Evolutionary conservation across 768 basidiomycete species (phyloP).

Genomic region (Cyclocybe cylindracea): DNA sequence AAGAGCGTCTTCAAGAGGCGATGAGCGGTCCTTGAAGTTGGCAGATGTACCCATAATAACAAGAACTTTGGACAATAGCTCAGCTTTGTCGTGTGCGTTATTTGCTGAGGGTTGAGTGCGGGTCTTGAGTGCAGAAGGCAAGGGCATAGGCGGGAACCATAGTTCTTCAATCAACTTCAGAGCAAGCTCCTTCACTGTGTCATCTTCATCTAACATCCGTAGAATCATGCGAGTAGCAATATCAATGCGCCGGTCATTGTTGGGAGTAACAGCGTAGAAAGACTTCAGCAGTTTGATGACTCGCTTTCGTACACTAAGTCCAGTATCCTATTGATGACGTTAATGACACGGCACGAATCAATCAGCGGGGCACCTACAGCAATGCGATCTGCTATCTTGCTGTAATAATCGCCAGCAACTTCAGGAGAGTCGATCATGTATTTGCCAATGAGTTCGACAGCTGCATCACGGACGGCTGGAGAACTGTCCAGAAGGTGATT

Average conservation of each 20-base stretch:
- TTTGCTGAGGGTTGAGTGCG: constrained; percentile 26
- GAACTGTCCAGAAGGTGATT: constrained; percentile 89
- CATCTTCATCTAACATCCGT: constrained; percentile 91
- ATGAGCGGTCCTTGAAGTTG: constrained; percentile 81
- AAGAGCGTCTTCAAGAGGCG: constrained; percentile 81
- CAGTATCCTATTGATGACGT: constrained; percentile 71
- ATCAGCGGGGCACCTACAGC: constrained; percentile 54
- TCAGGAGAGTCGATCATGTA: constrained; percentile 89
- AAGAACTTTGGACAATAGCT: constrained; percentile 63
- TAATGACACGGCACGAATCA: neutral
- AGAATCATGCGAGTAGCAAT: constrained; percentile 81
- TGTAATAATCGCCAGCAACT: constrained; percentile 89
- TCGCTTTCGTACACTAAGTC: constrained; percentile 89
- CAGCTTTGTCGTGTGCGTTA: constrained; percentile 49
- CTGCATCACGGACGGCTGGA: constrained; percentile 93
- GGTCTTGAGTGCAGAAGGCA: constrained; percentile 40
- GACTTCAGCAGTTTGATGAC: constrained; percentile 93
- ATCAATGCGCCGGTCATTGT: constrained; percentile 64
- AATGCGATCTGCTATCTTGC: constrained; percentile 85
- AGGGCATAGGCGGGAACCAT: constrained; percentile 63
- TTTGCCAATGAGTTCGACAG: constrained; percentile 96
- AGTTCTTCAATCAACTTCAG: constrained; percentile 88
- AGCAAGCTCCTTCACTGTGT: constrained; percentile 91
- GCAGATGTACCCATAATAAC: constrained; percentile 87
- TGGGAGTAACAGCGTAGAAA: constrained; percentile 69